A percentile compares a stretch with the other conserved stretches of the same genome.
Conservation (phyloP, 2,329 filamentous ascomycete species). For the Colletotrichum tropicale region DNA sequence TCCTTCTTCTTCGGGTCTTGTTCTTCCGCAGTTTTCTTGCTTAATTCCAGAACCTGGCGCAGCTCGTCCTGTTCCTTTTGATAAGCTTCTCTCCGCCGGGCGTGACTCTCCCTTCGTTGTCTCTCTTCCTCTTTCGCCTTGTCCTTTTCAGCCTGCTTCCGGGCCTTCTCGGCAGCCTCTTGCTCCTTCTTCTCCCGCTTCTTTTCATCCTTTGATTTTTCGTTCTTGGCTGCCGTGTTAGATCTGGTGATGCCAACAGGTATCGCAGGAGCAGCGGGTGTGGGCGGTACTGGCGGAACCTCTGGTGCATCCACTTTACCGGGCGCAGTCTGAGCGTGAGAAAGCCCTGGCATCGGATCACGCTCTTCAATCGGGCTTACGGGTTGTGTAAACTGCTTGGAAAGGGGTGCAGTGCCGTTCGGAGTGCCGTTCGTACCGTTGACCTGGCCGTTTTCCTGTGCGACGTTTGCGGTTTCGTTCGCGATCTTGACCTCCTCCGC, state of each 20-base stretch:
- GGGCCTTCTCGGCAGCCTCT: constrained; percentile 56
- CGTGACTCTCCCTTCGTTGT: constrained; percentile 39
- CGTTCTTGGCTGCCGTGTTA: constrained; percentile 21
- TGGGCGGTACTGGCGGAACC: constrained; percentile 34
- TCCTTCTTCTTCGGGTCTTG: constrained; percentile 45
- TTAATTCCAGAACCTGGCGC: constrained; percentile 67
- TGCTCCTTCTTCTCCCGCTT: constrained; percentile 73
- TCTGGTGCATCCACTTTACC: constrained; percentile 28
- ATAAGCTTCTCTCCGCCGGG: constrained; percentile 38
- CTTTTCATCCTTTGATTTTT: constrained; percentile 64
- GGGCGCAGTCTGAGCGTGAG: constrained; percentile 71
- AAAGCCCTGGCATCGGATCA: constrained; percentile 62
- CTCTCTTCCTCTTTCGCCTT: constrained; percentile 49
- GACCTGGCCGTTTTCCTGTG: constrained; percentile 49
- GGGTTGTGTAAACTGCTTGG: constrained; percentile 57
- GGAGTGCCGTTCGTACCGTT: constrained; percentile 15
- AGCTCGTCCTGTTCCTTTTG: constrained; percentile 67
- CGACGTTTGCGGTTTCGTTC: constrained; percentile 60
- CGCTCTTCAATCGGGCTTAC: constrained; percentile 48
- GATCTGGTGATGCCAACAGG: constrained; percentile 24
- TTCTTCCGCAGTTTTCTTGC: constrained; percentile 65
- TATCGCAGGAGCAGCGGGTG: constrained; percentile 30
- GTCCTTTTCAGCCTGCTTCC: constrained; percentile 50
- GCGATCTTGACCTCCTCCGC: constrained; percentile 64
- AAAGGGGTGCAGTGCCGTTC: constrained; percentile 49